Conservation (phyloP, 2,329 filamentous ascomycete genomes). For the Cercospora brassicicola region DNA sequence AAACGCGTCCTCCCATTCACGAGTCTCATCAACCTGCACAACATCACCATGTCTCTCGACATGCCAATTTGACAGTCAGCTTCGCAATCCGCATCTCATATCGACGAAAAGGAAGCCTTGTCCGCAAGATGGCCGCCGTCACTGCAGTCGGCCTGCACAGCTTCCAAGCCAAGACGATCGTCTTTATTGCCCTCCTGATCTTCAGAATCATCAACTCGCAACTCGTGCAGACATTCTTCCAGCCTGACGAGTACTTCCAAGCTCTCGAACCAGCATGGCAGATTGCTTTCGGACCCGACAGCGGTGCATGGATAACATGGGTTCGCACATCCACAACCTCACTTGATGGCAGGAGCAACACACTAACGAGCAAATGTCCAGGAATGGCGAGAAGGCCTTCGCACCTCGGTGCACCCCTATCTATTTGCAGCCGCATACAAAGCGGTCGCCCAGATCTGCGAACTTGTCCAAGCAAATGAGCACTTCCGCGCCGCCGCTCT, state of each 20-base stretch:
- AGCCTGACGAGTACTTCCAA: constrained; percentile 97
- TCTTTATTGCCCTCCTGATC: constrained; percentile 52
- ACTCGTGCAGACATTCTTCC: constrained; percentile 84
- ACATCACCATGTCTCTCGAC: not conserved
- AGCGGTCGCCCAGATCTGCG: constrained; percentile 58
- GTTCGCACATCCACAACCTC: constrained; percentile 50
- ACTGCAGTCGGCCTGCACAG: not conserved
- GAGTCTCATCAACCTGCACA: not conserved
- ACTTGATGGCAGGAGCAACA: constrained; percentile 2
- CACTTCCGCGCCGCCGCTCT: constrained; percentile 65
- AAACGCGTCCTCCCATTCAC: not conserved
- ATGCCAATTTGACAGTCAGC: not conserved
- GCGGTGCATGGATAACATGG: constrained; percentile 94
- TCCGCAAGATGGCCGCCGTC: not conserved
- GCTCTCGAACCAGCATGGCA: constrained; percentile 92
- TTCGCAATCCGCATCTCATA: not conserved
- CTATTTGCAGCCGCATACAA: constrained; percentile 78
- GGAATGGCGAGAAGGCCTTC: constrained; percentile 89
- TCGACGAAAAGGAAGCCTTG: not conserved
- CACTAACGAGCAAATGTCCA: constrained; percentile 42
- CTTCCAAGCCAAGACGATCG: constrained; percentile 1
- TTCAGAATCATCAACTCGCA: constrained; percentile 80
- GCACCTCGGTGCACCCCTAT: constrained; percentile 87
- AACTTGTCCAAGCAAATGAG: constrained; percentile 55
- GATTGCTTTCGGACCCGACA: constrained; percentile 73